Evolutionary conservation across 2,329 filamentous ascomycete genomes (phyloP).

Genomic region (Fusarium nelsonii): DNA sequence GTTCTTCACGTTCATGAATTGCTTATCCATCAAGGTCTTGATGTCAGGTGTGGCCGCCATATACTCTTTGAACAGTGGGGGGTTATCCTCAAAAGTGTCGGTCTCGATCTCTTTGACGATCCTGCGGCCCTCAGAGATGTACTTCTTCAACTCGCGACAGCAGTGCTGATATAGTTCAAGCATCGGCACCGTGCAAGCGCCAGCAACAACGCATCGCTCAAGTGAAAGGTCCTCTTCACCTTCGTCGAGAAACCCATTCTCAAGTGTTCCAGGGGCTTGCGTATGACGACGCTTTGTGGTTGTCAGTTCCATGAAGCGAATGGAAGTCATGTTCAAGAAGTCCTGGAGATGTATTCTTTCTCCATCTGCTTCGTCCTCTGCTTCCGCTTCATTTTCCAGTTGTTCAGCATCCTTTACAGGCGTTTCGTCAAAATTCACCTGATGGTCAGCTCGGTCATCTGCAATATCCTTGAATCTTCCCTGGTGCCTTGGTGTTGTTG

Average conservation of each 20-base stretch:
- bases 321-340: conserved; percentile 94
- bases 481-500: conserved; percentile 68
- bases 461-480: conserved; percentile 67
- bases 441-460: conserved; percentile 60
- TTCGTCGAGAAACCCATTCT: conserved; percentile 57
- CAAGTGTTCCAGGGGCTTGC: conserved; percentile 68
- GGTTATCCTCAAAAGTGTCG: conserved; percentile 90
- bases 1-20: conserved; percentile 97
- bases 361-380: conserved; percentile 63
- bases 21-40: conserved; percentile 89
- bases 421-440: conserved; percentile 60
- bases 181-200: conserved; percentile 91
- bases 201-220: conserved; percentile 86
- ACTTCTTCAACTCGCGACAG: conserved; percentile 94
- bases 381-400: conserved; percentile 62
- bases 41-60: conserved; percentile 86
- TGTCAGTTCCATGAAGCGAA: conserved; percentile 98
- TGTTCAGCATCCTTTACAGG: conserved; percentile 57
- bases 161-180: conserved; percentile 96
- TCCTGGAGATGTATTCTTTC: conserved; percentile 85
- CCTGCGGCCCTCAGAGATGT: conserved; percentile 91
- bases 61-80: conserved; percentile 91
- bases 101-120: conserved; percentile 92
- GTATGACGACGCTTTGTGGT: conserved; percentile 94
- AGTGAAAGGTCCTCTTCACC: conserved; percentile 69